Percentiles rank a stretch among this genome's conserved stretches.
Conservation (phyloP, 805 yeast species). For the Suhomyces emberorum region DNA sequence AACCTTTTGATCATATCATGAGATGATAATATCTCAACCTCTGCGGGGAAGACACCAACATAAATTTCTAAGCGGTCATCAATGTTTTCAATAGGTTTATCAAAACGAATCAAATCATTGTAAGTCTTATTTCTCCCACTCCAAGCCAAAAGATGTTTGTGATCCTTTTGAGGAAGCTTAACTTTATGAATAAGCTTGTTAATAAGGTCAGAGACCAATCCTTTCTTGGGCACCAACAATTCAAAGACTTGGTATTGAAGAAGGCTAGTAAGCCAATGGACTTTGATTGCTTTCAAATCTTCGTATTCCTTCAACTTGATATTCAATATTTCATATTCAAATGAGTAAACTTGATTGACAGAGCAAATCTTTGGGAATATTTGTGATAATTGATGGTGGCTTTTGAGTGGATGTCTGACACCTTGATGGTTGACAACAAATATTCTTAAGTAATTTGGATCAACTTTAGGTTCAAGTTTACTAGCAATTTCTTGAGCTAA, state of each 20-base stretch:
- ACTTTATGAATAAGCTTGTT: conserved; percentile 55
- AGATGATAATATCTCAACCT: conserved; percentile 35
- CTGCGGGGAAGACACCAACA: conserved; percentile 43
- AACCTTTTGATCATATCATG: conserved; percentile 33
- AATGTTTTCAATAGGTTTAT: conserved; percentile 31
- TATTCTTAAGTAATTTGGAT: conserved; percentile 62
- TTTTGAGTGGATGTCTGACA: conserved; percentile 48
- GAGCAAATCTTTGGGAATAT: conserved; percentile 42
- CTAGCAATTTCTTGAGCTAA: conserved; percentile 61
- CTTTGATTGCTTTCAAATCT: conserved; percentile 59
- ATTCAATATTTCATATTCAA: conserved; percentile 75
- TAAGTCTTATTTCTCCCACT: conserved; percentile 42
- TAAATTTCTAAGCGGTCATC: conserved; percentile 35
- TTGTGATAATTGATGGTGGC: conserved; percentile 35
- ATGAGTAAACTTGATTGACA: conserved; percentile 40
- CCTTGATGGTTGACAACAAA: conserved; percentile 59
- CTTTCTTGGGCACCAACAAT: conserved; percentile 62
- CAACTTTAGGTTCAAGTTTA: conserved; percentile 41
- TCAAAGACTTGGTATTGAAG: conserved; percentile 68
- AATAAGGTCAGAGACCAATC: conserved; percentile 54
- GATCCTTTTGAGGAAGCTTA: conserved; percentile 46
- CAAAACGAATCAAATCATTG: conserved; percentile 36
- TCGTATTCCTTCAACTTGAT: conserved; percentile 77
- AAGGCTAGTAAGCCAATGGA: conserved; percentile 71
- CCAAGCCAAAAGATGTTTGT: conserved; percentile 55